A percentile compares a stretch with the other conserved stretches of the same genome.
Evolutionary conservation across 805 yeast genomes (phyloP).

Genomic region (Blastobotrys attinorum): DNA sequence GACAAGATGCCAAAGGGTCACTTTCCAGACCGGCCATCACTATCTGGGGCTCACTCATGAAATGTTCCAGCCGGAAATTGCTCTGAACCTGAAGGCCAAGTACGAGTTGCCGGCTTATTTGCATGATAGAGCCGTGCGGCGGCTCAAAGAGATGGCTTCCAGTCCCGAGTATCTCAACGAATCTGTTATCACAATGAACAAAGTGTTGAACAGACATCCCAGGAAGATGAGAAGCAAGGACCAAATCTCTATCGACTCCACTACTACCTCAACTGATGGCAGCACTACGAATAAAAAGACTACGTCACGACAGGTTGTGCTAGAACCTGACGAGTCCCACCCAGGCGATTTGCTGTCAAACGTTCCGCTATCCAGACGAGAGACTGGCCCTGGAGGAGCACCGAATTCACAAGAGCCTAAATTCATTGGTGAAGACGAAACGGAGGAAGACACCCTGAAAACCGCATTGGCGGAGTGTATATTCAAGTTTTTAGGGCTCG

Average conservation of each 20-base stretch:
- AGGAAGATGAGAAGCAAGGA: not conserved
- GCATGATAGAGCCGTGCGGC: constrained; percentile 46
- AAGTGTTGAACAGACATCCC: not conserved
- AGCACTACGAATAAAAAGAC: not conserved
- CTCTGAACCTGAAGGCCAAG: constrained; percentile 44
- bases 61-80: constrained; percentile 65
- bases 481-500: constrained; percentile 60
- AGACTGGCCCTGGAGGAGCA: constrained; percentile 7
- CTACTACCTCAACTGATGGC: no score
- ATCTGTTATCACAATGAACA: not conserved
- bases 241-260: not conserved
- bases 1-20: constrained; percentile 79
- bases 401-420: not conserved
- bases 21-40: constrained; percentile 81
- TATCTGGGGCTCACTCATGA: constrained; percentile 81
- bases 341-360: constrained; percentile 84
- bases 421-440: constrained; percentile 58
- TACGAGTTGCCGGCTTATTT: constrained; percentile 57
- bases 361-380: constrained; percentile 43
- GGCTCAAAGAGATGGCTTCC: constrained; percentile 25
- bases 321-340: constrained; percentile 39
- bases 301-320: constrained; percentile 17
- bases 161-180: not conserved
- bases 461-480: constrained; percentile 64
- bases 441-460: constrained; percentile 58